Conservation (phyloP, 331 rosid species). For the Phaseolus coccineus region DNA sequence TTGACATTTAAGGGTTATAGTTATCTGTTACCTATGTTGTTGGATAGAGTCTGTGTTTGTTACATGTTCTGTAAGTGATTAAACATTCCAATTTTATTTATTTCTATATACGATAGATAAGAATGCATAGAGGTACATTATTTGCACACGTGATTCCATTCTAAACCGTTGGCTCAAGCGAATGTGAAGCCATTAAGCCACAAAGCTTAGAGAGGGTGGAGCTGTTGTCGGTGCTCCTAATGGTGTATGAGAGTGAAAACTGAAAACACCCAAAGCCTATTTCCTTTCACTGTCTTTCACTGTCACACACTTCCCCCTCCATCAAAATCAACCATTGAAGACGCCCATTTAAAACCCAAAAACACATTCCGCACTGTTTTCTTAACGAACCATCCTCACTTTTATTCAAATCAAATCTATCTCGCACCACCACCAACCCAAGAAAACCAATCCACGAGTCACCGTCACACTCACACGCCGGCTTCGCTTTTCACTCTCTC, state of each 20-base stretch:
- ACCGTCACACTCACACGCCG: background rate
- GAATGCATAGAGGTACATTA: background rate
- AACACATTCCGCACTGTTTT: background rate
- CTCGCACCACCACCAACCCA: background rate
- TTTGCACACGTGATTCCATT: conserved; percentile 1
- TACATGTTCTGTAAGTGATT: too few species aligned
- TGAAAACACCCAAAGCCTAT: conserved; percentile 32
- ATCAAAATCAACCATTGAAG: conserved; percentile 40
- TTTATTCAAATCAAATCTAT: background rate
- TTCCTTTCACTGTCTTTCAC: conserved; percentile 28
- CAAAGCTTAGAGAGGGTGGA: conserved; percentile 30
- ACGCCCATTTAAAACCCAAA: conserved; percentile 3
- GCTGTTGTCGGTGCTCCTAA: conserved; percentile 72
- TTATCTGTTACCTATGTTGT: too few species aligned
- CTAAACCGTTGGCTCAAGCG: conserved; percentile 3
- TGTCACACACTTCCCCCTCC: conserved; percentile 9
- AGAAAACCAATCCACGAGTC: conserved; percentile 3
- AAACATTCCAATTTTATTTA: too few species aligned
- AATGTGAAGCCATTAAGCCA: conserved; percentile 28
- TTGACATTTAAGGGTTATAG: too few species aligned
- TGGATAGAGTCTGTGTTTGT: too few species aligned
- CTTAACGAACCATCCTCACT: background rate
- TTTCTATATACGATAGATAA: background rate
- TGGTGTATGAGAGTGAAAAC: conserved; percentile 22
- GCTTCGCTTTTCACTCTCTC: conserved; percentile 49